Evolutionary conservation across 75 land plant species (phyloP), one percentile per base, ranked within the genome.

Genomic region (Selaginella tamariscina): DNA sequence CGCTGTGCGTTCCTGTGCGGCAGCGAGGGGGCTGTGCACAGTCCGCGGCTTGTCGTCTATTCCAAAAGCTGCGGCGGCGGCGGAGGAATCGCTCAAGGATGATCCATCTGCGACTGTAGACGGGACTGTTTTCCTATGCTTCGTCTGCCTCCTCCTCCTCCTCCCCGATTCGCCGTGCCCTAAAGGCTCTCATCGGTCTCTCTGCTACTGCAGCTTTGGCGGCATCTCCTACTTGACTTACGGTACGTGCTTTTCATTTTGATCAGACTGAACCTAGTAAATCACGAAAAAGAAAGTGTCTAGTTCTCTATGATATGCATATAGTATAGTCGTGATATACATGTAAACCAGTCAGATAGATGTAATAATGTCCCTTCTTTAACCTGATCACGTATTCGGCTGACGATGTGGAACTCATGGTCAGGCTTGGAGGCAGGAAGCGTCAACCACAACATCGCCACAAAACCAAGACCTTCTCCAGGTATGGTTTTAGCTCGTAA

Each of bases 321-420:
- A 54, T 56, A 32, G 54, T 68, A 55, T 55, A 60, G 70, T 27
- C 56, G 54, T n/a, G 29, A 33, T 55, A 21, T 68, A 55, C 1
- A 1, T 67, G 1, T 39, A 32, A 24, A 15, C 23, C 44, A n/a
- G 23, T 0, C 66, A 32, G 26, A 21, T 39, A 15, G n/a, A 67
- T 8, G 33, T 11, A 22, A 18, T 15, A 23, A 67, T 32, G 22
- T 20, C 15, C 2, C 23, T 32, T 22, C 1, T 32, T 29, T 69
- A 18, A 18, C 32, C 21, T 56, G 18, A 15, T 69, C 33, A 9
- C 77, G 0, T 81, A 82, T 39, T 73, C 83, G 30, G n/a, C 83
- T 55, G 69, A 39, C 11, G 49, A 39, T 39, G 15, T 39, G 5
- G 49, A 39, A 39, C 5, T 5, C 11, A 15, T 39, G 15, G 49